These are phyloP conservation scores for Xanthoconium separans DNA, from an alignment of 1,284 basidiomycete genomes.

Conservation along the genomic window DNA sequence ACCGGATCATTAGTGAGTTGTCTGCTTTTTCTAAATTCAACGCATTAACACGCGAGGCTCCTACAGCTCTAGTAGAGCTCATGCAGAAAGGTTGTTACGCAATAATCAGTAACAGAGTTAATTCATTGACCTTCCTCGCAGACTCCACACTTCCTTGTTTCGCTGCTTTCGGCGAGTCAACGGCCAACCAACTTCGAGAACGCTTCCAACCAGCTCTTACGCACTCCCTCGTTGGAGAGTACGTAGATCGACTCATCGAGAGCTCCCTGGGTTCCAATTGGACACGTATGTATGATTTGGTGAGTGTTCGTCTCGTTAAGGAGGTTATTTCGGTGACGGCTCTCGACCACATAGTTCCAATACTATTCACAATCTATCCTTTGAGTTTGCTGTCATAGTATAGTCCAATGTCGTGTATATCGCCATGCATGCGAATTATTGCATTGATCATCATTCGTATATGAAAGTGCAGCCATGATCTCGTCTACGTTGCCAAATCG, in stretches of 20 bases:
- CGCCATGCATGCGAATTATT: conserved; percentile 1
- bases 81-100: conserved; percentile 85
- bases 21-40: conserved; percentile 1
- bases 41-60: conserved; percentile 4
- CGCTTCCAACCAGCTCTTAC: conserved; percentile 93
- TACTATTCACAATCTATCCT: conserved; percentile 85
- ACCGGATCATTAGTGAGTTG: conserved; percentile 88
- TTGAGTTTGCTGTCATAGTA: conserved; percentile 31
- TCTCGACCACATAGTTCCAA: conserved; percentile 53
- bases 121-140: conserved; percentile 31
- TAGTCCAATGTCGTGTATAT: conserved; percentile 1
- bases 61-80: conserved; percentile 83
- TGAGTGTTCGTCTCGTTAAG: conserved; percentile 37
- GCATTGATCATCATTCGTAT: neutral
- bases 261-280: conserved; percentile 89
- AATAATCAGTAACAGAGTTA: neutral
- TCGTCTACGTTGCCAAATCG: neutral
- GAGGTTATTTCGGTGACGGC: conserved; percentile 3
- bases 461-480: neutral
- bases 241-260: conserved; percentile 86
- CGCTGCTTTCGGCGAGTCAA: conserved; percentile 86
- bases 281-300: conserved; percentile 90
- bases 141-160: conserved; percentile 96
- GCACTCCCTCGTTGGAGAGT: conserved; percentile 83
- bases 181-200: conserved; percentile 83